Evolutionary conservation across 1,284 basidiomycete genomes (phyloP).

Genomic region (Cutaneotrichosporon cutaneum): DNA sequence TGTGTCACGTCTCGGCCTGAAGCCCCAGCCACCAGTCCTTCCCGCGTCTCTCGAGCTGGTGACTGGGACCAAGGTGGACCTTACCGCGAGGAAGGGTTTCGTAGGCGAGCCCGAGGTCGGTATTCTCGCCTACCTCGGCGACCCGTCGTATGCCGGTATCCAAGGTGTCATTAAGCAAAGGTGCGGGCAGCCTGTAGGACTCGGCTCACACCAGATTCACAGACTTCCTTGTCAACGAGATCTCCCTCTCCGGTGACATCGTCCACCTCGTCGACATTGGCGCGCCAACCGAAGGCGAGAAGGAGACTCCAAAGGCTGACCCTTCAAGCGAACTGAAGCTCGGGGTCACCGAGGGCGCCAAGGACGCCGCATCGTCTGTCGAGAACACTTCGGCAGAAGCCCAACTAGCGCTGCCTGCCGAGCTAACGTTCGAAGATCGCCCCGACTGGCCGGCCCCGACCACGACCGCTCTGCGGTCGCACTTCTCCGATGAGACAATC

Average conservation of each 20-base stretch:
- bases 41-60: slow-evolving; percentile 42
- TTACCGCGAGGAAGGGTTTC: slow-evolving; percentile 34
- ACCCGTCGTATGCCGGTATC: slow-evolving; percentile 65
- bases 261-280: slow-evolving; percentile 73
- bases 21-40: slow-evolving; percentile 35
- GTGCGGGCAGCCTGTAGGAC: slow-evolving; percentile 54
- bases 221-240: slow-evolving; percentile 89
- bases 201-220: slow-evolving; percentile 67
- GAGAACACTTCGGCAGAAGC: neutral
- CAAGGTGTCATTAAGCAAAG: slow-evolving; percentile 92
- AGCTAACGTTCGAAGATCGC: slow-evolving; percentile 39
- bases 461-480: slow-evolving; percentile 60
- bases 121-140: slow-evolving; percentile 80
- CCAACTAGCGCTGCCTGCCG: slow-evolving; percentile 20
- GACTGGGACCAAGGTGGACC: slow-evolving; percentile 36
- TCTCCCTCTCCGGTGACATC: slow-evolving; percentile 73
- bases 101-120: slow-evolving; percentile 82
- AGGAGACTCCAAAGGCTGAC: slow-evolving; percentile 9
- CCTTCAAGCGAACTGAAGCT: neutral
- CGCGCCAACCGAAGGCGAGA: slow-evolving; percentile 58
- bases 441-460: slow-evolving; percentile 67
- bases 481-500: slow-evolving; percentile 64
- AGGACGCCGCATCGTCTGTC: neutral
- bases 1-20: slow-evolving; percentile 43
- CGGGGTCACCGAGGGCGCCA: neutral